Percentiles rank a stretch among this genome's conserved stretches.
Evolutionary conservation across 805 yeast genomes (phyloP).

Genomic region (Metschnikowia orientalis): DNA sequence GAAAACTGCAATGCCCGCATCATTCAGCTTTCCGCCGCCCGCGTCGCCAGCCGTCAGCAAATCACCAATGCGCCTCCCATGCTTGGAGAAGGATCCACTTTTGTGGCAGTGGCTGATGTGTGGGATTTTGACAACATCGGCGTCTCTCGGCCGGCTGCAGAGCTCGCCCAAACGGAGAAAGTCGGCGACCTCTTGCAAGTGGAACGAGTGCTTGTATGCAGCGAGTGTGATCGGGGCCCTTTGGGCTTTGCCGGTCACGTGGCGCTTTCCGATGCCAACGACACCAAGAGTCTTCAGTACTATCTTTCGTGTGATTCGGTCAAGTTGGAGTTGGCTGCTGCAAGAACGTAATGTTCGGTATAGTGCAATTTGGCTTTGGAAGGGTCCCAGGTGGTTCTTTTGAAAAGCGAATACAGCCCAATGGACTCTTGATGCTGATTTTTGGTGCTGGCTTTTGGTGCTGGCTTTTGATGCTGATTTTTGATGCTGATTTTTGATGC

Average conservation of each 20-base stretch:
- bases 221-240: conserved; percentile 78
- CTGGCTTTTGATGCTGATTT: no score
- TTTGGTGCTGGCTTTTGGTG: no score
- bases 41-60: conserved; percentile 5
- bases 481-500: no score
- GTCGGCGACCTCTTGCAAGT: conserved; percentile 27
- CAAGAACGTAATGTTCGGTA: not conserved
- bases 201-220: conserved; percentile 57
- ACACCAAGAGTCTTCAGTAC: conserved; percentile 38
- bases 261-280: conserved; percentile 22
- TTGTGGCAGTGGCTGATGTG: conserved; percentile 49
- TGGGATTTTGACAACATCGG: conserved; percentile 83
- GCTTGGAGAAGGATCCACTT: conserved; percentile 22
- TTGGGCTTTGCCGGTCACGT: conserved; percentile 58
- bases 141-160: conserved; percentile 48
- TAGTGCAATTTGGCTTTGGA: not conserved
- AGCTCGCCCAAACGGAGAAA: conserved; percentile 22
- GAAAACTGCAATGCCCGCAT: conserved; percentile 23
- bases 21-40: conserved; percentile 18
- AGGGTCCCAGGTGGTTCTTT: no score
- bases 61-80: conserved; percentile 29
- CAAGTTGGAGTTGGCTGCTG: conserved; percentile 27
- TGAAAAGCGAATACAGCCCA: no score
- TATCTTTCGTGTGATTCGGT: conserved; percentile 46
- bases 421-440: no score